phyloP scores from a whole-genome alignment of 2,329 filamentous ascomycete genomes.

The Cladosporium velox region DNA sequence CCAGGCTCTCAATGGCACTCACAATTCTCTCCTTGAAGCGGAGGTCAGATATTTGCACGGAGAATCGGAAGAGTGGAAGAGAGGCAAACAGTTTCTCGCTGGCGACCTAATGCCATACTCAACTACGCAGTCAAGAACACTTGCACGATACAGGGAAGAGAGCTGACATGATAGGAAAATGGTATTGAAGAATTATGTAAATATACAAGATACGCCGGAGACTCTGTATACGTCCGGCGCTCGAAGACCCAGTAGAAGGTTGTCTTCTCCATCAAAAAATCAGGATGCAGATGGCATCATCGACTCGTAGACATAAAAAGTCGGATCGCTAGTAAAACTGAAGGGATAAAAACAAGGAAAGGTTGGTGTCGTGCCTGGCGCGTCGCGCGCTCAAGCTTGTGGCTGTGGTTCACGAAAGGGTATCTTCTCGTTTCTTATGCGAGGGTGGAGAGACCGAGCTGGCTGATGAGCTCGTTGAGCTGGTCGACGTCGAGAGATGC shows the following conservation, averaged over 20 bases:
- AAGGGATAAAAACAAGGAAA: background rate
- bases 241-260: background rate
- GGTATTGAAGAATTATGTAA: constrained; percentile 8
- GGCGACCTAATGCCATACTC: background rate
- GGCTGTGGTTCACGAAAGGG: background rate
- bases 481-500: background rate
- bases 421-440: background rate
- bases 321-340: constrained; percentile 3
- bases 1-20: background rate
- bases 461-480: constrained; percentile 5
- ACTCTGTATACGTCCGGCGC: background rate
- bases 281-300: constrained; percentile 14
- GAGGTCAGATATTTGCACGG: background rate
- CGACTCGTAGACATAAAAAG: constrained; percentile 5
- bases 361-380: background rate
- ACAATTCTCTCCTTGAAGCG: background rate
- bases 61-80: background rate
- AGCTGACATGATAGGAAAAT: background rate
- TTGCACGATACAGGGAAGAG: background rate
- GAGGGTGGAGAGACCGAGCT: background rate
- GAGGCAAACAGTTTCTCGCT: background rate
- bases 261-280: background rate
- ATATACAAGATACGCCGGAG: background rate
- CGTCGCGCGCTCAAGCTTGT: background rate
- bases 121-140: background rate